A percentile compares a stretch with the other conserved stretches of the same genome.
Conservation (phyloP, 192 early-diverging fungal species). For the Obelidium mucronatum region DNA sequence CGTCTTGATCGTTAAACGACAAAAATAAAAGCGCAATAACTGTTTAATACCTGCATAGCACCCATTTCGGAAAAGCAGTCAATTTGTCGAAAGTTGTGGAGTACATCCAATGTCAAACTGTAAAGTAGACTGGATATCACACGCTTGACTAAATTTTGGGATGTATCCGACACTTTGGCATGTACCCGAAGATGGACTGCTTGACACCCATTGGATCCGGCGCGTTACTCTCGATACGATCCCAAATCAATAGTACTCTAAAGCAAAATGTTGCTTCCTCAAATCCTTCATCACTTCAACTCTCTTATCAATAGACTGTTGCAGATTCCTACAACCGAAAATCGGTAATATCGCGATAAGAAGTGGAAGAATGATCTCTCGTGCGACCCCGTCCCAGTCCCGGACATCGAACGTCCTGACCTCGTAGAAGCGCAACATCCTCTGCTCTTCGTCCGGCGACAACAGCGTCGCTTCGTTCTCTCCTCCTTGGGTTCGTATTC, state of each 20-base stretch:
- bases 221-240: constrained; percentile 89
- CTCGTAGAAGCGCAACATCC: constrained; percentile 53
- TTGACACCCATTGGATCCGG: constrained; percentile 86
- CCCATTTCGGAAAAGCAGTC: constrained; percentile 90
- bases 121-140: constrained; percentile 77
- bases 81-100: constrained; percentile 78
- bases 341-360: constrained; percentile 79
- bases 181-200: constrained; percentile 87
- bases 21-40: background rate
- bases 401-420: constrained; percentile 46
- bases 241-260: background rate
- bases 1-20: too few species aligned
- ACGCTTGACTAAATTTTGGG: constrained; percentile 77
- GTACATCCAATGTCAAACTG: constrained; percentile 79
- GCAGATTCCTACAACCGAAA: constrained; percentile 73
- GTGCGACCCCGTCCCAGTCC: constrained; percentile 38
- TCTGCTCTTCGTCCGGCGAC: too few species aligned
- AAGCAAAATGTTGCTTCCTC: constrained; percentile 76
- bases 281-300: constrained; percentile 87
- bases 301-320: constrained; percentile 86
- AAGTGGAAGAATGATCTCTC: constrained; percentile 60
- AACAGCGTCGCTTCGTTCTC: too few species aligned
- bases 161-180: constrained; percentile 85
- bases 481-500: too few species aligned
- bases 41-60: constrained; percentile 78